Percentiles rank a stretch among this genome's conserved stretches.
Evolutionary conservation across 1,139 yeast species (phyloP).

Genomic region (Scheffersomyces titani): DNA sequence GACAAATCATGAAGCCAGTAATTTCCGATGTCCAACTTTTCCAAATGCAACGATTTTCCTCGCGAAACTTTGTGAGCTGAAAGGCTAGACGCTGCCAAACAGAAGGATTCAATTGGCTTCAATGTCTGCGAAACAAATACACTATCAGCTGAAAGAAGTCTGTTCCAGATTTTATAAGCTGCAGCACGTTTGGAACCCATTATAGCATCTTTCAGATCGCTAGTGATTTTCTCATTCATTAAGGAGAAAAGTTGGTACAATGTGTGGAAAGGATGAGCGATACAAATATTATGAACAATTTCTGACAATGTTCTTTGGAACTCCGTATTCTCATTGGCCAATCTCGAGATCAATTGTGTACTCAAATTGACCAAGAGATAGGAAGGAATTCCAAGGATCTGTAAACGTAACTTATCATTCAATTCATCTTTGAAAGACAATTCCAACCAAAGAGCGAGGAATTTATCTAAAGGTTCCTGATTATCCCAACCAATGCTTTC

Average conservation of each 20-base stretch:
- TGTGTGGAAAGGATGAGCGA: conserved; percentile 75
- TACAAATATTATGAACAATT: conserved; percentile 53
- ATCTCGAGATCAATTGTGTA: conserved; percentile 77
- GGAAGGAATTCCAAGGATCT: conserved; percentile 49
- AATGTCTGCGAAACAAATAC: conserved; percentile 25
- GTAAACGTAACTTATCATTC: conserved; percentile 32
- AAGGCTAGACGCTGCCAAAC: conserved; percentile 51
- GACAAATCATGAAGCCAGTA: conserved; percentile 62
- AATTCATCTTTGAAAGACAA: conserved; percentile 45
- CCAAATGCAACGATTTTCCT: conserved; percentile 36
- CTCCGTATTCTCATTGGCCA: conserved; percentile 45
- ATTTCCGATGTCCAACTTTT: conserved; percentile 40
- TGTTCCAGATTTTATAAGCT: conserved; percentile 49
- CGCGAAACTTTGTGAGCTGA: conserved; percentile 49
- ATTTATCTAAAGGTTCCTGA: conserved; percentile 68
- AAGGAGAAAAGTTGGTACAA: conserved; percentile 68
- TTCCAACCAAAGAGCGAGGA: conserved; percentile 87
- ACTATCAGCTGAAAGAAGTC: conserved; percentile 19
- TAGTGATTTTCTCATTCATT: conserved; percentile 42
- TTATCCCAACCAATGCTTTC: conserved; percentile 52
- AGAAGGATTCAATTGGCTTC: conserved; percentile 47
- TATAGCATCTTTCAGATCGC: conserved; percentile 29
- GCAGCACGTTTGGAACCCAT: conserved; percentile 52
- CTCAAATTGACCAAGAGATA: conserved; percentile 76
- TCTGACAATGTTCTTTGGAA: conserved; percentile 60